These are phyloP conservation scores for Hylodesmum podocarpum DNA, from an alignment of 306 rosid genomes.

Conservation along the genomic window DNA sequence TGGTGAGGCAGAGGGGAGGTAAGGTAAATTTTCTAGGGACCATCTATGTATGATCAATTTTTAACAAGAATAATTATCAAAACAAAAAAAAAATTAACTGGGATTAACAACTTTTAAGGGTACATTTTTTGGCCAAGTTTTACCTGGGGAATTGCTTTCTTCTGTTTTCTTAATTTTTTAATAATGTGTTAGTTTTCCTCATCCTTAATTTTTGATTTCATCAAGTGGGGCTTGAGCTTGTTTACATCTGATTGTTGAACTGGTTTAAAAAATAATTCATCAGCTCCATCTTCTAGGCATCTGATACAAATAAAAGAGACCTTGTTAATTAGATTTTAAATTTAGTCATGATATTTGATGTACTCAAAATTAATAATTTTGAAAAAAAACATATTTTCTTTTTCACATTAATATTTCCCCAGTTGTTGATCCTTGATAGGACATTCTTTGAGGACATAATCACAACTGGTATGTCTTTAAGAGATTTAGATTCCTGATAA, in stretches of 20 bases:
- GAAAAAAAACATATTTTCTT: background rate
- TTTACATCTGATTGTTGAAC: conserved; percentile 73
- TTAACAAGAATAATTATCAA: background rate
- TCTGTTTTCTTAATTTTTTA: conserved; percentile 33
- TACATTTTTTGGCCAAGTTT: conserved; percentile 41
- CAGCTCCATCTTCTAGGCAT: conserved; percentile 92
- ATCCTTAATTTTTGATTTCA: conserved; percentile 55
- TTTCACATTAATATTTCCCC: background rate
- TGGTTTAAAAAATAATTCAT: conserved; percentile 80
- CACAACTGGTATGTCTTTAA: conserved; percentile 86
- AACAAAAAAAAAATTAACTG: too few relatives aligned
- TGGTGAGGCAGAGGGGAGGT: conserved; percentile 6
- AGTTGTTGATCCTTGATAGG: conserved; percentile 85
- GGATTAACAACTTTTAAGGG: background rate
- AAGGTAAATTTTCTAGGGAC: conserved; percentile 4
- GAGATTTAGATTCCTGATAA: conserved; percentile 74
- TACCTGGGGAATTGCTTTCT: conserved; percentile 37
- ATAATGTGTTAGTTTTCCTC: conserved; percentile 26
- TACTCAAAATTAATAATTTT: background rate
- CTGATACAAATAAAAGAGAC: conserved; percentile 36
- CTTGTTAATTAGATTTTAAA: conserved; percentile 29
- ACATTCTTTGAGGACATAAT: conserved; percentile 91
- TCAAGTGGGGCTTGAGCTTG: conserved; percentile 72
- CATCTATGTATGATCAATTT: background rate
- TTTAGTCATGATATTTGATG: background rate